Evolutionary conservation across 2,329 filamentous ascomycete genomes (phyloP).

Genomic region (Botryotinia calthae): DNA sequence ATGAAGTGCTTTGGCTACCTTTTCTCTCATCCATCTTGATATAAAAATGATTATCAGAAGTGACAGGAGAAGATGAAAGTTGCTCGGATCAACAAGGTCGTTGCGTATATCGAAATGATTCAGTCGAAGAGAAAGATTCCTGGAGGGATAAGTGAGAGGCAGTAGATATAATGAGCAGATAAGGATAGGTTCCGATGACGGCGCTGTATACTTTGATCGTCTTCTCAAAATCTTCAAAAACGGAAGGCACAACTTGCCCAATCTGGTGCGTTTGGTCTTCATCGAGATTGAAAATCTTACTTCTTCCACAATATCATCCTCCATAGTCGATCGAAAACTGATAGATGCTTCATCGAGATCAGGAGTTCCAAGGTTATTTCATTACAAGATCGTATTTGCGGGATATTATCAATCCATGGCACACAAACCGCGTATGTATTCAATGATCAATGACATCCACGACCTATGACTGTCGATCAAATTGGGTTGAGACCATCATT

Average conservation of each 20-base stretch:
- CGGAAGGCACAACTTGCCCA: background rate
- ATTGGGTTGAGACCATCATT: background rate
- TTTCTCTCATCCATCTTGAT: constrained; percentile 6
- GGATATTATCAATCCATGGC: background rate
- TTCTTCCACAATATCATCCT: background rate
- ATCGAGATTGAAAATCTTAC: background rate
- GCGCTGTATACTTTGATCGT: background rate
- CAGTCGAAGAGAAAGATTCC: background rate
- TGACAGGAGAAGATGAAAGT: background rate
- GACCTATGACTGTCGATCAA: background rate
- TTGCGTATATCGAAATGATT: background rate
- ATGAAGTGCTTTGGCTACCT: background rate
- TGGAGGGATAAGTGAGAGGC: background rate
- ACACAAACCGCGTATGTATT: background rate
- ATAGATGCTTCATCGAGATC: background rate
- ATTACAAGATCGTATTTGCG: background rate
- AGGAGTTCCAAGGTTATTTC: background rate
- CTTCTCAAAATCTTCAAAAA: background rate
- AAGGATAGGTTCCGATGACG: background rate
- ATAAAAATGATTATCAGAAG: background rate
- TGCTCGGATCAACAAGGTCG: background rate
- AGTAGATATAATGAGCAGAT: background rate
- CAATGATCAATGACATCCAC: background rate
- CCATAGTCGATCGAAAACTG: background rate
- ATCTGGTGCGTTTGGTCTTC: background rate